Evolutionary conservation across 129 eudicot species (phyloP).

Genomic region (Centella asiatica): DNA sequence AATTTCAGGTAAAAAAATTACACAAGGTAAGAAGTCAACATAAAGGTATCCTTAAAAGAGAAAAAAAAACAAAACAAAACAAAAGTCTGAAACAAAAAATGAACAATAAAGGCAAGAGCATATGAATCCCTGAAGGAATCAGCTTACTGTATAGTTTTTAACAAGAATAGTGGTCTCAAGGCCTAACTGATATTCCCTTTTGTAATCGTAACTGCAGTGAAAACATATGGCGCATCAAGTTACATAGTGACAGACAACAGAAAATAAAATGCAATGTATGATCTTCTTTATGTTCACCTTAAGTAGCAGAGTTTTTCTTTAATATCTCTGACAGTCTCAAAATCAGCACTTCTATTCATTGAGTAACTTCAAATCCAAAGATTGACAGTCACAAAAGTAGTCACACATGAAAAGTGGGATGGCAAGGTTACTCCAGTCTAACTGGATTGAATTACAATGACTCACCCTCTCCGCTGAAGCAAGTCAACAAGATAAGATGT

Average conservation of each 20-base stretch:
- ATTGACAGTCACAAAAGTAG: slow-evolving; percentile 6
- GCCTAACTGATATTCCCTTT: slow-evolving; percentile 93
- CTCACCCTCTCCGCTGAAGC: slow-evolving; percentile 92
- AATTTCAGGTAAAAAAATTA: too few relatives aligned
- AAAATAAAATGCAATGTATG: slow-evolving; percentile 2
- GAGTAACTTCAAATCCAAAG: slow-evolving; percentile 65
- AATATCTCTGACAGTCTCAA: slow-evolving; percentile 94
- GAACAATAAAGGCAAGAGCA: too few relatives aligned
- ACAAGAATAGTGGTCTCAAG: slow-evolving; percentile 96
- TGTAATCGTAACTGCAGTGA: slow-evolving; percentile 85
- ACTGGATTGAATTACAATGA: slow-evolving; percentile 10
- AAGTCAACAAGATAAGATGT: slow-evolving; percentile 96
- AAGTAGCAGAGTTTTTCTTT: slow-evolving; percentile 97
- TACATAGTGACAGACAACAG: background rate
- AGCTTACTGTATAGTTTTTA: slow-evolving; percentile 79
- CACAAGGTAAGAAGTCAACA: too few relatives aligned
- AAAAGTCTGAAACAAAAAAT: background rate
- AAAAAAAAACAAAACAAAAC: too few relatives aligned
- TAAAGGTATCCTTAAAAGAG: too few relatives aligned
- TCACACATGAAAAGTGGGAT: background rate
- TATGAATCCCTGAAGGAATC: too few relatives aligned
- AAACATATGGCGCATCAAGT: slow-evolving; percentile 1
- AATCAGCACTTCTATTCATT: slow-evolving; percentile 87
- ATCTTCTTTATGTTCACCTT: slow-evolving; percentile 39
- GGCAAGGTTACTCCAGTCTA: background rate